A percentile compares a stretch with the other conserved stretches of the same genome.
Conservation (phyloP, 305 asterid species). For the Solanum chacoense region DNA sequence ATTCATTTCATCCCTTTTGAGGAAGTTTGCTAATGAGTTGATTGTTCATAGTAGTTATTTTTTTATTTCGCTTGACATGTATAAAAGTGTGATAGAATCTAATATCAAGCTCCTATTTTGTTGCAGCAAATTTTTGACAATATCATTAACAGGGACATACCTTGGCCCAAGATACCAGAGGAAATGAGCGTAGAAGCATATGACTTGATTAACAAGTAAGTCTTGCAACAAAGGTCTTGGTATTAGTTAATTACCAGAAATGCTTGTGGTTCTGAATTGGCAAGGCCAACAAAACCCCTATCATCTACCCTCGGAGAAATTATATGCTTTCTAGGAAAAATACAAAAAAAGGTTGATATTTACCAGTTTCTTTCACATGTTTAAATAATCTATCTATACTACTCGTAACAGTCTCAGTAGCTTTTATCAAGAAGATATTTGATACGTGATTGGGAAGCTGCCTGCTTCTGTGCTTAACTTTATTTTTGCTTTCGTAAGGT, state of each 20-base stretch:
- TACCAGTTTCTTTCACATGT: neutral
- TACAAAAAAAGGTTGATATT: neutral
- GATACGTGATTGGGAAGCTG: neutral
- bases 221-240: slow-evolving; percentile 8
- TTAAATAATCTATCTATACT: neutral
- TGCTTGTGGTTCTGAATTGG: neutral
- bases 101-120: slow-evolving; percentile 20
- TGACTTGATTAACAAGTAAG: slow-evolving; percentile 85
- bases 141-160: slow-evolving; percentile 82
- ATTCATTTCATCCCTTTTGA: neutral
- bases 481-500: slow-evolving; percentile 33
- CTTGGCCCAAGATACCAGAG: slow-evolving; percentile 90
- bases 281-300: neutral
- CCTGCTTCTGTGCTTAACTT: slow-evolving; percentile 2
- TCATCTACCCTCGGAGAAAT: neutral
- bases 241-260: neutral
- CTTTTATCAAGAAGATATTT: neutral
- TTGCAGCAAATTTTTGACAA: slow-evolving; percentile 90
- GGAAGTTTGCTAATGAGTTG: neutral
- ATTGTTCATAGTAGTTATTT: neutral
- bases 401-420: neutral
- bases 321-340: neutral
- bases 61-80: neutral
- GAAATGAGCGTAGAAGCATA: slow-evolving; percentile 78
- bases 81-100: neutral